A percentile compares a stretch with the other conserved stretches of the same genome.
Evolutionary conservation across 768 basidiomycete genomes (phyloP).

Genomic region (Sporobolomyces phaffii): DNA sequence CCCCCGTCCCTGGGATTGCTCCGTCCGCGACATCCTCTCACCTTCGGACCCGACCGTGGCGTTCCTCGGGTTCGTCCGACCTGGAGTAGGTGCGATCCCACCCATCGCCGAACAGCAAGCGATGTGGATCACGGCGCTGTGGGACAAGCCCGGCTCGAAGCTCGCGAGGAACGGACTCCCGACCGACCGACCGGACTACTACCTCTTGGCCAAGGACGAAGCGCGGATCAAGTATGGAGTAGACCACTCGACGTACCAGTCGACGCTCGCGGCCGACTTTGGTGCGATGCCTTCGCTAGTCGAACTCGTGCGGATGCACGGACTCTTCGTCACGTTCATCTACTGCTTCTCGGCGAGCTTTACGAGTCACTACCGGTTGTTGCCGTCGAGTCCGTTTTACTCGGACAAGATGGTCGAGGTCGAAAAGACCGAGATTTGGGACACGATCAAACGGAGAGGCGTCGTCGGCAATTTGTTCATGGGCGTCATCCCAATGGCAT

Average conservation of each 20-base stretch:
- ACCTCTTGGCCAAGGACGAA: constrained; percentile 54
- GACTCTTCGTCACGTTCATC: constrained; percentile 53
- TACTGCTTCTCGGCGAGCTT: constrained; percentile 62
- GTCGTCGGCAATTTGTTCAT: constrained; percentile 56
- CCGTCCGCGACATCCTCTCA: constrained; percentile 50
- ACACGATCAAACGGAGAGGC: constrained; percentile 57
- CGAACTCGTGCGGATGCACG: constrained; percentile 53
- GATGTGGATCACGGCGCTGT: constrained; percentile 56
- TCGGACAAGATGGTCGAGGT: constrained; percentile 50
- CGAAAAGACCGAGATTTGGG: constrained; percentile 58
- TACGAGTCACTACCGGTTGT: constrained; percentile 57
- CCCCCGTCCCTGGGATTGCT: constrained; percentile 49
- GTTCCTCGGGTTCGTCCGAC: constrained; percentile 48
- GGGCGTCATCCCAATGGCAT: constrained; percentile 50
- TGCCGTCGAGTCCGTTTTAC: constrained; percentile 52
- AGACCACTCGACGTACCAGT: constrained; percentile 56
- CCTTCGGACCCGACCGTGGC: constrained; percentile 36
- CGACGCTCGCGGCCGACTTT: constrained; percentile 57
- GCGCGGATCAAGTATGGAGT: constrained; percentile 58
- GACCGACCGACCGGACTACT: constrained; percentile 53
- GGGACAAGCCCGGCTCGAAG: constrained; percentile 45
- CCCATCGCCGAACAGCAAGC: constrained; percentile 58
- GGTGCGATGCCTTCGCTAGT: constrained; percentile 54
- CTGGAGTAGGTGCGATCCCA: constrained; percentile 46
- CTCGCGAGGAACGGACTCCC: constrained; percentile 48